Evolutionary conservation across 2,329 filamentous ascomycete species (phyloP), one percentile per base, ranked within the genome.

Genomic region (Sordariomycetes sp.): DNA sequence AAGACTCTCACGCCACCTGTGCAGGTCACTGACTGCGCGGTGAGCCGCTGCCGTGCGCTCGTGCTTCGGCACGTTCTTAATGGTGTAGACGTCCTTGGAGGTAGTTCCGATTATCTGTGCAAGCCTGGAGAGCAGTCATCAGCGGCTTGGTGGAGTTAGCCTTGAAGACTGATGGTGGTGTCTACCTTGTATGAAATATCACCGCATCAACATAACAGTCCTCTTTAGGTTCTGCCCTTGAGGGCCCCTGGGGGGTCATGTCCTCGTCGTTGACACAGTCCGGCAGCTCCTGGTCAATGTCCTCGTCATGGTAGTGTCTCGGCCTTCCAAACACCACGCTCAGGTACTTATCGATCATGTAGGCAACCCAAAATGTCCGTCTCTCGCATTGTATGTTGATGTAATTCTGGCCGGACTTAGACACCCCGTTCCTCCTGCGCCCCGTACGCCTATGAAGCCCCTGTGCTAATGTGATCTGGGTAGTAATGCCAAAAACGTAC

Each of bases 241-340:
- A 60, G 8, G 71, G 64, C 25, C 77, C 68, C 34, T 72, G 63
- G 10, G 72, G 62, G 1, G 76, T 72, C 67, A 85, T 75, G 35
- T 82, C 75, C 42, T 81, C 76, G 58, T 85, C 81, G 57, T 81
- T 79, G 52, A 82, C 72, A 1, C 70, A 62, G 17, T 74, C 73
- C 0, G 82, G 82, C n/a, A 81, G 71, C 2, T 77, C 74, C 58
- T 85, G 81, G 56, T 85, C 81, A 53, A 84, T 81, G 55, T 85
- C 80, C 36, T 84, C 79, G 52, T 85, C 81, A 55, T 82, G 81
- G 32, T 84, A 79, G 15, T 82, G 73, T 7, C 79, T 67, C 1
- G 82, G 82, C 6, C 82, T 72, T 0, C 82, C 82, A 36, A 85
- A 76, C 20, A 84, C 78, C n/a, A 83, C 79, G 28, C 80, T 79